phyloP scores from a whole-genome alignment of 495 filamentous ascomycete species.

The Beverwykella pulmonaria region DNA sequence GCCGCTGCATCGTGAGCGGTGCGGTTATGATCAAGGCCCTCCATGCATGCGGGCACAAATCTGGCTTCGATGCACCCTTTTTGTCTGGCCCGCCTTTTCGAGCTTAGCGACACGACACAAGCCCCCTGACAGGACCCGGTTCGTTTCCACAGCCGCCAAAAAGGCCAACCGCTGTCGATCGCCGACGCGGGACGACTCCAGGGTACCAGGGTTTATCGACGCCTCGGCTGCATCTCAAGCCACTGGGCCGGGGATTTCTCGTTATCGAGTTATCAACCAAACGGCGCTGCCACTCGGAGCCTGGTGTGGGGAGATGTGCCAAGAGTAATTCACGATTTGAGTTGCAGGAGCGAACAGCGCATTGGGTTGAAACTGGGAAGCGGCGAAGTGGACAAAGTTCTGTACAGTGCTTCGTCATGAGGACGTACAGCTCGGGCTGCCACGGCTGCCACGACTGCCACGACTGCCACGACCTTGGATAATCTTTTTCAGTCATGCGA shows the following conservation, averaged over 20 bases:
- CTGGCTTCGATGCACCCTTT: constrained; percentile 7
- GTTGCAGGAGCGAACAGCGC: neutral
- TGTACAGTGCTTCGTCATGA: too few relatives aligned
- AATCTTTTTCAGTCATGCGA: too few relatives aligned
- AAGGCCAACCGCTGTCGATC: constrained; percentile 32
- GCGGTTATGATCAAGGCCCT: constrained; percentile 1
- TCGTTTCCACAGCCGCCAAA: constrained; percentile 22
- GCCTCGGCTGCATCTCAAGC: constrained; percentile 36
- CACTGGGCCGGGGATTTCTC: constrained; percentile 35
- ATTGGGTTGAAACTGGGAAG: too few relatives aligned
- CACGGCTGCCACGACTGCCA: too few relatives aligned
- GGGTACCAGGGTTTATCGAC: constrained; percentile 27
- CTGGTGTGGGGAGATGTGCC: constrained; percentile 20
- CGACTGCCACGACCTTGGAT: too few relatives aligned
- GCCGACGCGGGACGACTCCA: constrained; percentile 26
- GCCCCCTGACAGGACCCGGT: constrained; percentile 29
- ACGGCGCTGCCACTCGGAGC: constrained; percentile 31
- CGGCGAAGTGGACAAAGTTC: too few relatives aligned
- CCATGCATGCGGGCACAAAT: constrained; percentile 23
- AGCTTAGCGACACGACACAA: constrained; percentile 8
- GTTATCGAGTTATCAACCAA: constrained; percentile 33
- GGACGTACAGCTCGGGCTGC: too few relatives aligned
- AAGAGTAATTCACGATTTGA: neutral
- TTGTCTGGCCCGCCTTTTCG: neutral
- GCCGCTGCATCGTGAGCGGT: neutral